Conservation (phyloP, 2,329 filamentous ascomycete genomes). For the Rutstroemia sp. region DNA sequence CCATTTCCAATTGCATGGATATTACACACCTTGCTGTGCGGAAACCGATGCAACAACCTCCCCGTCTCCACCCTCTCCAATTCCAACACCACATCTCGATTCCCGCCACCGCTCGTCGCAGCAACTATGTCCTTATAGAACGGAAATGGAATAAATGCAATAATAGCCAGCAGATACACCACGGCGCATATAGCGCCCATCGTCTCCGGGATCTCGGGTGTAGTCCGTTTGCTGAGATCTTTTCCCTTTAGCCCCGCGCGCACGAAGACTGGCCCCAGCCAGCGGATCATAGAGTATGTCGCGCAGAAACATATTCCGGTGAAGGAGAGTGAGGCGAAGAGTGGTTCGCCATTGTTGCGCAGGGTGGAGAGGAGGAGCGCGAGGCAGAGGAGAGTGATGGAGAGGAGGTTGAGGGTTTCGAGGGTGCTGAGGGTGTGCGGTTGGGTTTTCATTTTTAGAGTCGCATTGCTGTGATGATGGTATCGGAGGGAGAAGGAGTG, state of each 20-base stretch:
- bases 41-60: conserved; percentile 82
- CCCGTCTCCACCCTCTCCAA: conserved; percentile 52
- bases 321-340: conserved; percentile 82
- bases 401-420: conserved; percentile 47
- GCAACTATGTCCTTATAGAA: conserved; percentile 98
- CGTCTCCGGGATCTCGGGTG: conserved; percentile 80
- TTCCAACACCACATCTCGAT: conserved; percentile 70
- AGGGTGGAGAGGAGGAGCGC: conserved; percentile 75
- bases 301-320: conserved; percentile 77
- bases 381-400: conserved; percentile 61
- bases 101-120: conserved; percentile 87
- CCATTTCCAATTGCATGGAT: not conserved
- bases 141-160: conserved; percentile 90
- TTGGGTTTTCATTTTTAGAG: not conserved
- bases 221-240: conserved; percentile 74
- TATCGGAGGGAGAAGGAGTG: not conserved
- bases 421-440: conserved; percentile 38
- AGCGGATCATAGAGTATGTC: conserved; percentile 80
- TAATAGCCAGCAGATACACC: conserved; percentile 82
- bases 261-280: conserved; percentile 87
- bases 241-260: conserved; percentile 81
- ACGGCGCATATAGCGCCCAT: conserved; percentile 93
- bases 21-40: conserved; percentile 73
- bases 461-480: no score
- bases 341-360: conserved; percentile 73